phyloP scores from a whole-genome alignment of 768 basidiomycete genomes.

The Favolaschia claudopus region DNA sequence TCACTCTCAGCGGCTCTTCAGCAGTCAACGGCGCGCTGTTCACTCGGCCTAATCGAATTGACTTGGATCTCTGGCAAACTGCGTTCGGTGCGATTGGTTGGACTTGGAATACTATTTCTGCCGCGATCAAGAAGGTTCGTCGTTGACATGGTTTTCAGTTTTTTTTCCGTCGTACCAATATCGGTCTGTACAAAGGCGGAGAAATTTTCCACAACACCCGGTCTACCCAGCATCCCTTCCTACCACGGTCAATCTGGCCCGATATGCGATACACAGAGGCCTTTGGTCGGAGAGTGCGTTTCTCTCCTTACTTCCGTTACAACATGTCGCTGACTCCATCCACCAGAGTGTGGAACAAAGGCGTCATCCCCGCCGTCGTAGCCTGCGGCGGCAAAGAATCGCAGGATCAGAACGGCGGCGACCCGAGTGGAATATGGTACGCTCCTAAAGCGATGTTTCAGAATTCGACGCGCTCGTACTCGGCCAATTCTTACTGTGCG shows the following conservation, averaged over 20 bases:
- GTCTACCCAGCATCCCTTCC: not conserved
- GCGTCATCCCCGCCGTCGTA: conserved; percentile 6
- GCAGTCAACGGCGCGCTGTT: conserved; percentile 12
- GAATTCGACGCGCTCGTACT: conserved; percentile 9
- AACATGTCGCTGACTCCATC: no score
- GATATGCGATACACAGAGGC: not conserved
- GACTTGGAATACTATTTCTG: conserved; percentile 7
- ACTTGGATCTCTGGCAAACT: conserved; percentile 8
- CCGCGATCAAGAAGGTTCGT: conserved; percentile 6
- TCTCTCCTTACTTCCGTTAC: no score
- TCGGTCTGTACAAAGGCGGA: no score
- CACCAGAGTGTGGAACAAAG: conserved; percentile 2
- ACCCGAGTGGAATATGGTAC: conserved; percentile 9
- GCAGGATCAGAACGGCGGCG: conserved; percentile 2
- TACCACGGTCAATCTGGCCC: conserved; percentile 1
- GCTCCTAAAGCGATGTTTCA: conserved; percentile 8
- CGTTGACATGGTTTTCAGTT: no score
- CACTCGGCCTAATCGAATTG: not conserved
- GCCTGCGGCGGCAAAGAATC: not conserved
- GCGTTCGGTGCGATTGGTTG: conserved; percentile 8
- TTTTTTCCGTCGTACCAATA: not conserved
- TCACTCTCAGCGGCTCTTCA: conserved; percentile 11
- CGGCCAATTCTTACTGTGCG: conserved; percentile 12
- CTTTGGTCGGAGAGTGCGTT: not conserved
- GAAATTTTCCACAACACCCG: conserved; percentile 1